Evolutionary conservation across 2,329 filamentous ascomycete species (phyloP), one percentile per base, ranked within the genome.

Genomic region (Alternaria infectoria): DNA sequence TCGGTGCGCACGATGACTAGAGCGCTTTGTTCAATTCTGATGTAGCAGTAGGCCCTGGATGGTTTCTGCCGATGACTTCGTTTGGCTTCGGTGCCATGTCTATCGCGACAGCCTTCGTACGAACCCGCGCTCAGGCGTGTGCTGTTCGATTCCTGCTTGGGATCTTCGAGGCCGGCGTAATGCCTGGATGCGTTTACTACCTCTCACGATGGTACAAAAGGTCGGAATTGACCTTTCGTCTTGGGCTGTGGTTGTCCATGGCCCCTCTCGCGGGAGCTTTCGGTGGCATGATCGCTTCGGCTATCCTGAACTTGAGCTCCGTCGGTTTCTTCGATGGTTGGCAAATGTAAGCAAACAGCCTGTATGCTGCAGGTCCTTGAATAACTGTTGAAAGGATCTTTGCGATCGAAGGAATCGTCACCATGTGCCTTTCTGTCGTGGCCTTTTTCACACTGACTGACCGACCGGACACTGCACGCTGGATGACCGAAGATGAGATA

Each of bases 171-270:
- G 87, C 90, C 0, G 90, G 90, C 10, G 86, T 92, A 83, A 79
- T 92, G 60, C 90, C 90, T 0, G 90, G 90, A 0, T 90, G 90
- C 43, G 88, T 89, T 0, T 92, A 92, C 77, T 92, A 91, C 69
- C 80, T 91, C 4, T 89, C 86, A 0, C 82, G 89, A 57, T 92
- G 90, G 90, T 92, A 91, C 69, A 83, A 88, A n/a, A 83, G 87
- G 32, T 84, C 84, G 57, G 90, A 92, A 75, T 79, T 92, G 10
- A 84, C 87, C 0, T 91, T 91, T 72, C 84, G 89, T 0, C 80
- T 91, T 2, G 86, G 87, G 0, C 79, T 91, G 2, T 91, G 90
- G 75, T 86, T 91, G 60, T 86, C 90, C 54, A 89, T 88, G 85
- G 86, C 88, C 1, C 89, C 89, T 0, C 81, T 92, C 0, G 88